Base-by-base conservation (phyloP, 2,329 filamentous ascomycete species). In the Fusarium sp. region DNA sequence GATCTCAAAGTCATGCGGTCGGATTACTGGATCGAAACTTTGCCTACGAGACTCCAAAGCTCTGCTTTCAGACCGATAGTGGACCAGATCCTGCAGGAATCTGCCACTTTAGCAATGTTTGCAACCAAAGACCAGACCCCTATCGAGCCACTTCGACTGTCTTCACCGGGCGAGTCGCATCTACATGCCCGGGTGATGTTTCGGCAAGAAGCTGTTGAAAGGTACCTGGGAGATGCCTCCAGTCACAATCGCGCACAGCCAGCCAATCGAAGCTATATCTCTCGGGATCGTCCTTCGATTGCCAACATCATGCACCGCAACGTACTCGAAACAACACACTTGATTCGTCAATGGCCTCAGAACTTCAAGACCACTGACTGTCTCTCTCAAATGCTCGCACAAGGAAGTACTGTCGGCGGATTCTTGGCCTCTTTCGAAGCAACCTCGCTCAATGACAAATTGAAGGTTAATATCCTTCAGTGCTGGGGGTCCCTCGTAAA, bases 61-160 rank as follows among this genome's bases (percentile, higher is more conserved):
- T 80, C 82, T 13, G 75, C 70, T 2, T 81, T 79, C 21, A 68
- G 75, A 7, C 75, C 74, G 2, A 65, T 81, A 4, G 75, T 79
- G 2, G 61, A 73, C 4, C 54, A 58, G 2, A 77, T 83, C 7
- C 8, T 81, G 0, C 55, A 62, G 1, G 72, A 73, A 19, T 82
- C 80, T 1, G 67, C 14, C 54, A 8, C 69, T 76, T 11, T 74
- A 14, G 60, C 52, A n/a, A 59, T 31, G 6, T 81, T 74, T 44
- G 44, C 60, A 52, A 31, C 39, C 21, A 67, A 68, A 19, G 67
- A 72, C 9, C 57, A 71, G 31, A 22, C 21, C 6, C 19, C 38
- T 6, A 28, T 43, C 6, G 45, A 69, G 5, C 50, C 19, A 10
- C 50, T 45, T 13, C 14, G 40, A 2, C 51, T 74, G 6, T 60